phyloP scores from a whole-genome alignment of 192 early-diverging fungal species.

The Backusella tuberculispora region DNA sequence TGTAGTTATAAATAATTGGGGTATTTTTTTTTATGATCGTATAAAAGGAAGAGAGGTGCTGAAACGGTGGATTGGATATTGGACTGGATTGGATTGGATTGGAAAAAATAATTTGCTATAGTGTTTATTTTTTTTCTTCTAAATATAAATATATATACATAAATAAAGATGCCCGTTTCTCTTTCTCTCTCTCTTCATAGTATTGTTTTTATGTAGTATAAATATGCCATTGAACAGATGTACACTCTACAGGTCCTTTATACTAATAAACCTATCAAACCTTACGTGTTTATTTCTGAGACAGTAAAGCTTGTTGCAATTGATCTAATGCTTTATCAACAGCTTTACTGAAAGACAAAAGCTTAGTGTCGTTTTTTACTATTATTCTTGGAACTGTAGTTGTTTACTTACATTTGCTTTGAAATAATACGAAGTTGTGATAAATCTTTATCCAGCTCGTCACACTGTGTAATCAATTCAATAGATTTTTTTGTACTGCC shows the following conservation, averaged over 20 bases:
- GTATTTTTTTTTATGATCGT: neutral
- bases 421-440: constrained; percentile 25
- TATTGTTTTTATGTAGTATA: too few relatives aligned
- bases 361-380: neutral
- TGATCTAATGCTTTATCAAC: constrained; percentile 26
- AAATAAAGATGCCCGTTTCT: too few relatives aligned
- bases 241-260: too few relatives aligned
- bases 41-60: neutral
- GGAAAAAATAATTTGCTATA: too few relatives aligned
- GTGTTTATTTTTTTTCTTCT: too few relatives aligned
- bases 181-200: too few relatives aligned
- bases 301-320: neutral
- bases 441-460: constrained; percentile 44
- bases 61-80: neutral
- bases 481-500: constrained; percentile 29
- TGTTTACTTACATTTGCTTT: constrained; percentile 16
- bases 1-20: neutral
- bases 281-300: neutral
- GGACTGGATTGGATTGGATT: too few relatives aligned
- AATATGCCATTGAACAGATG: too few relatives aligned
- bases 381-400: too few relatives aligned
- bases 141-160: too few relatives aligned
- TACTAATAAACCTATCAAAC: too few relatives aligned
- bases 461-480: constrained; percentile 38
- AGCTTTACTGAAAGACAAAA: constrained; percentile 7